A percentile compares a stretch with the other conserved stretches of the same genome.
phyloP scores from a whole-genome alignment of 768 basidiomycete genomes.

The Lentinula aciculospora region DNA sequence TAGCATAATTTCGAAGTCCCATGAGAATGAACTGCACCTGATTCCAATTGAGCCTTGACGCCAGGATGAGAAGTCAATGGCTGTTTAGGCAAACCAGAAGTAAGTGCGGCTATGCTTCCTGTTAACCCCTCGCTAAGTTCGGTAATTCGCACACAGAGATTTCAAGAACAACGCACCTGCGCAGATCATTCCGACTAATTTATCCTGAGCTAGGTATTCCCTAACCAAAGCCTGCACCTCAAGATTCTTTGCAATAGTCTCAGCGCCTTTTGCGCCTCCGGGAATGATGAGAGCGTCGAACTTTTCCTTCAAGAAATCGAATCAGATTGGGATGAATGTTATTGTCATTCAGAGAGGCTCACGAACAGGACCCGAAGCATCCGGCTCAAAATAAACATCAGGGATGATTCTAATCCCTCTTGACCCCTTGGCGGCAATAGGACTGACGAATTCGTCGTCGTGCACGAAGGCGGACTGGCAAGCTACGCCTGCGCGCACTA shows the following conservation, averaged over 20 bases:
- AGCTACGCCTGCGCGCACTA: constrained; percentile 67
- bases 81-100: constrained; percentile 54
- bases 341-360: neutral
- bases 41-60: constrained; percentile 53
- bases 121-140: neutral
- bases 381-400: constrained; percentile 47
- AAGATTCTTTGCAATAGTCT: constrained; percentile 56
- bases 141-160: neutral
- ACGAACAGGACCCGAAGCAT: constrained; percentile 40
- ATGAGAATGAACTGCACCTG: constrained; percentile 31
- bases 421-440: constrained; percentile 48
- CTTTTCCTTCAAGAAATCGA: constrained; percentile 35
- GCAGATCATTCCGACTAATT: constrained; percentile 79
- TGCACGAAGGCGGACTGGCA: constrained; percentile 62
- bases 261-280: constrained; percentile 74
- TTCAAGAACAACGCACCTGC: constrained; percentile 46
- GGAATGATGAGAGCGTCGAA: constrained; percentile 73
- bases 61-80: constrained; percentile 76
- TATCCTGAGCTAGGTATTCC: constrained; percentile 46
- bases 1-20: neutral
- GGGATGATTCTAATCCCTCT: constrained; percentile 70
- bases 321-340: neutral
- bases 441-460: constrained; percentile 16
- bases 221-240: constrained; percentile 60
- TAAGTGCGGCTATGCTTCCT: constrained; percentile 70